A percentile compares a stretch with the other conserved stretches of the same genome.
These are phyloP conservation scores for Fusarium caatingaense DNA, from an alignment of 2,329 filamentous ascomycete genomes.

Conservation along the genomic window DNA sequence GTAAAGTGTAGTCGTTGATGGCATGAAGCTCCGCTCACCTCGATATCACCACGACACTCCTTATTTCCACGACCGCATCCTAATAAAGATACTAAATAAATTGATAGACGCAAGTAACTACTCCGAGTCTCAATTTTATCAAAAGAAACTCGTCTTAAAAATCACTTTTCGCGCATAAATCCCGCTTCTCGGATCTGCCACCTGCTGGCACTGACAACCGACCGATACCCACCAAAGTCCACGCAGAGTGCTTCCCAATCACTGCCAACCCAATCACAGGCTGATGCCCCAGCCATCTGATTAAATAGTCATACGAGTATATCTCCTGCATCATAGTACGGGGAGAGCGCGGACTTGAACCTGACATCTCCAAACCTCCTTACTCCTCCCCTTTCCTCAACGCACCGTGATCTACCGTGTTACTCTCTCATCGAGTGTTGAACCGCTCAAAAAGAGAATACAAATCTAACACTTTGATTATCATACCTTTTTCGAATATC, in stretches of 20 bases:
- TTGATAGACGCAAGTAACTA: not conserved
- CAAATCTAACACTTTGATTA: not conserved
- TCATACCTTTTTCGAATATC: not conserved
- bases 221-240: not conserved
- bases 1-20: not conserved
- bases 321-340: not conserved
- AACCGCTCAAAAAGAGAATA: conserved; percentile 3
- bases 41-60: not conserved
- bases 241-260: not conserved
- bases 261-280: not conserved
- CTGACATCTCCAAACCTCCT: not conserved
- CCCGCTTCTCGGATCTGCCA: not conserved
- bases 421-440: conserved; percentile 13
- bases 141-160: not conserved
- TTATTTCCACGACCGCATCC: not conserved
- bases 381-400: not conserved
- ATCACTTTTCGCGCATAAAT: not conserved
- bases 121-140: not conserved
- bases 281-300: conserved; percentile 17
- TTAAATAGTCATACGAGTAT: not conserved
- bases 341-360: not conserved
- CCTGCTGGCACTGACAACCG: conserved; percentile 23
- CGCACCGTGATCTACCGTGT: conserved; percentile 4
- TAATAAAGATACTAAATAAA: not conserved
- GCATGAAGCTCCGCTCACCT: not conserved